Evolutionary conservation across 1,139 yeast genomes (phyloP), one percentile per base, ranked within the genome.

Genomic region (Geotrichum bryndzae): DNA sequence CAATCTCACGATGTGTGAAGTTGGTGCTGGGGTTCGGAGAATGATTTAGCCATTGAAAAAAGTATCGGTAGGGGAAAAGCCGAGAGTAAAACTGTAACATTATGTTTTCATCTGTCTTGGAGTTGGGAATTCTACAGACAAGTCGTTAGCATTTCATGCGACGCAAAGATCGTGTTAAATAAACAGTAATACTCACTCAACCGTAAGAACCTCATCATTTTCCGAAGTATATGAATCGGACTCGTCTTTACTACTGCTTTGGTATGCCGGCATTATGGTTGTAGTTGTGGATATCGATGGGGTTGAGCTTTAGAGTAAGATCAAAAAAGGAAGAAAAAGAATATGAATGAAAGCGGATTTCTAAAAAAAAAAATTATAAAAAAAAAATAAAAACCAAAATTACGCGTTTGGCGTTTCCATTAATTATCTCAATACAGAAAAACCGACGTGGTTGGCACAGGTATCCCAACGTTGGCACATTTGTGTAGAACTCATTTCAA

Each of bases 1-100:
- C 99, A 73, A 94, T 86, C 72, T 94, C 99, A 68, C 99, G 82
- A 82, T 89, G 86, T 35, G 90, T 84, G 74, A 94, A 91, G 72
- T 72, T 80, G 67, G 68, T 75, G 58, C 80, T 78, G 18, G 90
- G 87, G 59, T 82, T 83, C 1, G 88, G 90, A 0, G 96, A 86
- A 72, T 91, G 98, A 70, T 86, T 89, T 59, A 94, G 78, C 99
- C 99, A 94, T 66, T 84, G 87, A 76, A 87, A 92, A 27, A 92
- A 78, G 54, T 84, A 80, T 64, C 86, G 81, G 76, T 88, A 90
- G 1, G 81, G 81, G 64, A 77, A 76, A 18, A 90, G 76, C 50
- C 86, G 77, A 67, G 85, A 85, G 74, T 94, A 94, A 74, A 88
- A 94, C 56, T 66, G 67, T 15, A 63, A 54, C 58, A 69, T 63